Evolutionary conservation across 305 asterid genomes (phyloP).

Genomic region (Fraxinus sp.): DNA sequence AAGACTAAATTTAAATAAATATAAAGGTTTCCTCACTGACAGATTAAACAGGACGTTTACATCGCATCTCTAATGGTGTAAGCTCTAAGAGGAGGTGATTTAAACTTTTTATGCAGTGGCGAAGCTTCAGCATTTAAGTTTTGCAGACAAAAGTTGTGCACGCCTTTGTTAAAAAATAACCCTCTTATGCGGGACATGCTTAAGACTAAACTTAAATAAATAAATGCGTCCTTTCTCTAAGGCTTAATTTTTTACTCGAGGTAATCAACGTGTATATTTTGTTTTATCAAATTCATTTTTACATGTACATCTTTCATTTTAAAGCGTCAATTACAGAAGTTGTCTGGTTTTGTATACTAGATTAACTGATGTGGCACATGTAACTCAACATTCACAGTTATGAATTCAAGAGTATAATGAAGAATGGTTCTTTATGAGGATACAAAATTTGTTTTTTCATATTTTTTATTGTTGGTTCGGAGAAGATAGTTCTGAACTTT

Average conservation of each 20-base stretch:
- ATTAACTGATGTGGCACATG: not conserved
- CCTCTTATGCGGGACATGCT: not conserved
- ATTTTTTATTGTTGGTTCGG: not conserved
- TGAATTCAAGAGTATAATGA: not conserved
- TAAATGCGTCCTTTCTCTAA: not conserved
- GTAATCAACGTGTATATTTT: not conserved
- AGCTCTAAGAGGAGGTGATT: not conserved
- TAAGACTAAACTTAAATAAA: not conserved
- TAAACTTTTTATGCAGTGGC: not conserved
- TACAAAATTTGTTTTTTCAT: no score
- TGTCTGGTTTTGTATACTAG: not conserved
- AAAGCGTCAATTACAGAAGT: not conserved
- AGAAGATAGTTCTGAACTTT: not conserved
- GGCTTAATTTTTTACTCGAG: not conserved
- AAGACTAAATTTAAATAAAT: not conserved
- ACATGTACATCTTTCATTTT: not conserved
- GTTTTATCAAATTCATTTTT: not conserved
- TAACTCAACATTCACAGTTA: not conserved
- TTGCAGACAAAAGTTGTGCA: not conserved
- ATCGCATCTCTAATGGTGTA: not conserved
- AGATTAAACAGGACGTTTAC: not conserved
- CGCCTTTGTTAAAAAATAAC: not conserved
- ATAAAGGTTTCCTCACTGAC: not conserved
- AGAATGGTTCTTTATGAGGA: not conserved
- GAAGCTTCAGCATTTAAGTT: not conserved